Evolutionary conservation across 345 rosid genomes (phyloP).

Genomic region (Populus ilicifolia): DNA sequence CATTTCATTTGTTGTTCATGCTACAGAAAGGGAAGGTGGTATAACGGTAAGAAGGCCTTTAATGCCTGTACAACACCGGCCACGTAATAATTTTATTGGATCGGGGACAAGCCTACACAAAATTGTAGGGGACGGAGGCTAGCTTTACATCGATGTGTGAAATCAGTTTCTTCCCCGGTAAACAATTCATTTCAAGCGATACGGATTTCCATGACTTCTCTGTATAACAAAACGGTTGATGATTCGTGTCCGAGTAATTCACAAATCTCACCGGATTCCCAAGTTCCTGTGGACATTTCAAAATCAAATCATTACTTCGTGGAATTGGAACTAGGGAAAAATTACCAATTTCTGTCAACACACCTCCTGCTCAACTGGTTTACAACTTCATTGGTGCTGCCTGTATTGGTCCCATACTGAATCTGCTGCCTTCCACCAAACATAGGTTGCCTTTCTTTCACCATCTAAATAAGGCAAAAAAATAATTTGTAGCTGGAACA

Average conservation of each 20-base stretch:
- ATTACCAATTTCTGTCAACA: not conserved
- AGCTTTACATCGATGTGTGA: slow-evolving; percentile 14
- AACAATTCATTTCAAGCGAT: slow-evolving; percentile 13
- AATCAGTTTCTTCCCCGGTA: slow-evolving; percentile 12
- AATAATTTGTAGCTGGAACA: not conserved
- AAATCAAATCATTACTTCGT: not conserved
- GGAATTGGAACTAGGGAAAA: not conserved
- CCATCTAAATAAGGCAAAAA: slow-evolving; percentile 25
- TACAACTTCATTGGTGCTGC: slow-evolving; percentile 32
- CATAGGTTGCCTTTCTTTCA: slow-evolving; percentile 32
- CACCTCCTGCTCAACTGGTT: slow-evolving; percentile 46
- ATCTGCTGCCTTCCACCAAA: slow-evolving; percentile 40
- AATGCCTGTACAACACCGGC: slow-evolving; percentile 37
- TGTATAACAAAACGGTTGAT: slow-evolving; percentile 9
- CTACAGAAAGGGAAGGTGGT: slow-evolving; percentile 3
- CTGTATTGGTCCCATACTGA: slow-evolving; percentile 31
- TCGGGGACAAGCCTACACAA: slow-evolving; percentile 9
- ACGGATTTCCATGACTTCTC: slow-evolving; percentile 13
- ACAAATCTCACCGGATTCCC: slow-evolving; percentile 54
- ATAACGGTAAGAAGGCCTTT: slow-evolving; percentile 3
- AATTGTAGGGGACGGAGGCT: slow-evolving; percentile 10
- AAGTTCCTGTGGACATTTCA: slow-evolving; percentile 46
- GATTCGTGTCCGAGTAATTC: slow-evolving; percentile 15
- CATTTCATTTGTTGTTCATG: not conserved
- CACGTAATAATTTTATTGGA: slow-evolving; percentile 11